phyloP scores from a whole-genome alignment of 2,329 filamentous ascomycete species.

The Alternaria triticina region DNA sequence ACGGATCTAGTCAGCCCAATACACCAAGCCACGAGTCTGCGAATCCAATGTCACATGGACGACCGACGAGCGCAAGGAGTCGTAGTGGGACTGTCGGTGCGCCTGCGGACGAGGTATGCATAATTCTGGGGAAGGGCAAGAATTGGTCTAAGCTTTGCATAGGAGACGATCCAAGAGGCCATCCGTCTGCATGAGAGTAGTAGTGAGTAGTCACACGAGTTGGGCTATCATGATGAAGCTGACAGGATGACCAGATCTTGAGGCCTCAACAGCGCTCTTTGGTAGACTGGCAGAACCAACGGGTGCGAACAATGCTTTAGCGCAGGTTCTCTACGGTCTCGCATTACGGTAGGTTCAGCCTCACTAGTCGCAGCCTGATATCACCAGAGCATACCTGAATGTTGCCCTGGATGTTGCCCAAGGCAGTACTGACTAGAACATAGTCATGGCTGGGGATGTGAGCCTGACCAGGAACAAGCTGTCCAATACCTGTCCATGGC shows the following conservation, averaged over 20 bases:
- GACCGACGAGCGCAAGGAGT: conserved; percentile 22
- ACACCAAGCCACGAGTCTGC: conserved; percentile 35
- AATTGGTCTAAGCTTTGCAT: conserved; percentile 20
- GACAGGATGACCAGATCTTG: conserved; percentile 60
- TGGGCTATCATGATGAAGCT: conserved; percentile 12
- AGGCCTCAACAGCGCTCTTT: conserved; percentile 84
- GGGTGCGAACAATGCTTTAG: conserved; percentile 88
- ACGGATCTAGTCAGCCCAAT: conserved; percentile 33
- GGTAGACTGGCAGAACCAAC: conserved; percentile 80
- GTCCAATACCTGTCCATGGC: conserved; percentile 86
- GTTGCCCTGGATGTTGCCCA: conserved; percentile 32
- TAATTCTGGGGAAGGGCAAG: conserved; percentile 8
- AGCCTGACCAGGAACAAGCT: conserved; percentile 72
- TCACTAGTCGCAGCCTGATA: conserved; percentile 1
- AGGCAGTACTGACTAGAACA: conserved; percentile 25
- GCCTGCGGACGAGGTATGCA: conserved; percentile 48
- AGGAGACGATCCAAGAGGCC: conserved; percentile 85
- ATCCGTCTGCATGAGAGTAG: conserved; percentile 90
- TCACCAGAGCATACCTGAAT: conserved; percentile 21
- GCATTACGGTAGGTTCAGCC: conserved; percentile 71
- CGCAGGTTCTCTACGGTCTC: conserved; percentile 94
- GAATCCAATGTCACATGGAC: conserved; percentile 21
- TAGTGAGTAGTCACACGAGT: conserved; percentile 45
- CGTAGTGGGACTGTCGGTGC: conserved; percentile 48
- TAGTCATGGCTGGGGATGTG: conserved; percentile 92